These are phyloP conservation scores for Metroxylon sagu DNA, from an alignment of 176 grass and related monocot species.

Conservation along the genomic window DNA sequence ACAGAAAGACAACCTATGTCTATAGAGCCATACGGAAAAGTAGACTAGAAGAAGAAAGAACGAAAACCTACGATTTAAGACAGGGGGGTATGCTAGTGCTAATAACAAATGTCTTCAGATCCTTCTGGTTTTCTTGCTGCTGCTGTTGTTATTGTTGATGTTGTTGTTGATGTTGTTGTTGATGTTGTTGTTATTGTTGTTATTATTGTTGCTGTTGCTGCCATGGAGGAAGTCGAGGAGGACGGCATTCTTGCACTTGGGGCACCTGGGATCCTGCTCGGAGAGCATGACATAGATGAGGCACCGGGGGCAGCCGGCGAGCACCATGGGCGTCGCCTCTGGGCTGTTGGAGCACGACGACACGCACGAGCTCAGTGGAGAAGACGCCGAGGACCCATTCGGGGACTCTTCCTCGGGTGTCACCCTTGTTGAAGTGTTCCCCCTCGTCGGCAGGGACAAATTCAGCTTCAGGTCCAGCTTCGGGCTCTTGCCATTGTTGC, in stretches of 20 bases:
- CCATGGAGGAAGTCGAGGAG: slow-evolving; percentile 39
- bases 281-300: slow-evolving; percentile 71
- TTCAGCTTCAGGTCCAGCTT: slow-evolving; percentile 49
- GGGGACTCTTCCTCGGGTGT: neutral
- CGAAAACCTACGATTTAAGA: no score
- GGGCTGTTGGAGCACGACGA: slow-evolving; percentile 32
- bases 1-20: no score
- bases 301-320: slow-evolving; percentile 54
- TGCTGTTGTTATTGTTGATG: no score
- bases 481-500: slow-evolving; percentile 15
- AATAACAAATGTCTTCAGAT: neutral
- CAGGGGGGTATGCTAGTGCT: no score
- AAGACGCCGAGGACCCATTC: slow-evolving; percentile 1
- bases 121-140: slow-evolving; percentile 27
- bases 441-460: slow-evolving; percentile 28
- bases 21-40: no score
- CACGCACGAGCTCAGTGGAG: slow-evolving; percentile 53
- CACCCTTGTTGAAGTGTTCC: slow-evolving; percentile 9
- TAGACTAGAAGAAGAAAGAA: no score
- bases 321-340: slow-evolving; percentile 49
- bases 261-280: slow-evolving; percentile 51
- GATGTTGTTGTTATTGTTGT: no score
- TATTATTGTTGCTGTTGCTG: no score
- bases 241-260: slow-evolving; percentile 55
- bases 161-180: no score